Base-by-base conservation (phyloP, 2,329 filamentous ascomycete genomes). In the Microascus cirrosus region DNA sequence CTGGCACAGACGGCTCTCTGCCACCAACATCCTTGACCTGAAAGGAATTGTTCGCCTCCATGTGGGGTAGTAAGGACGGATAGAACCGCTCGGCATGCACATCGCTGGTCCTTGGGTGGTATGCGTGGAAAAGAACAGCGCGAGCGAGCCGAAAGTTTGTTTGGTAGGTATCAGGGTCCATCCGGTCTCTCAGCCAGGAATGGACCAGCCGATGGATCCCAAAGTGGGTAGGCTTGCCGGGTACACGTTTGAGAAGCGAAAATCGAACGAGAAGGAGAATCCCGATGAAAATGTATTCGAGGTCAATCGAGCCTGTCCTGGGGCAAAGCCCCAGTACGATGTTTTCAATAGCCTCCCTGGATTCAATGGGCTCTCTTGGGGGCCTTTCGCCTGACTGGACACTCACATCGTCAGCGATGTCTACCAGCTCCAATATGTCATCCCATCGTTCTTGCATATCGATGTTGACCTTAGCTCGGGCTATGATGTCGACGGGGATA, bases 191-290 rank as follows among this genome's bases (percentile, higher is more conserved):
- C 20, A 54, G n/a, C 53, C 53, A 54, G 3, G 53, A 39, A 24
- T 54, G 53, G 2, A 54, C 20, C 3, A 54, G n/a, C 2, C 32
- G 28, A 2, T 54, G 53, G n/a, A 54, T 24, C 8, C 6, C 2
- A 32, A 36, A 54, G 52, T 58, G 7, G 11, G 55, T 42, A 28
- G 12, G 20, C 0, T 0, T 22, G 2, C 22, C n/a, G 5, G 35
- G 13, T 8, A 32, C 24, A 10, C 53, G 55, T 2, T 60, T 66
- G 18, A 67, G 53, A 2, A 68, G 59, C 1, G 65, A 66, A 11
- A 63, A 63, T 2, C 53, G 53, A 11, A 57, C 7, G 8, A 68
- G 52, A 2, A 64, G 18, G 0, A 6, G 45, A 0, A 63, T 35
- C 1, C 62, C 63, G 0, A 36, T 5, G 0, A 11, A 2, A 13